Evolutionary conservation across 1,284 basidiomycete species (phyloP).

Genomic region (Microbotryum scabiosae): DNA sequence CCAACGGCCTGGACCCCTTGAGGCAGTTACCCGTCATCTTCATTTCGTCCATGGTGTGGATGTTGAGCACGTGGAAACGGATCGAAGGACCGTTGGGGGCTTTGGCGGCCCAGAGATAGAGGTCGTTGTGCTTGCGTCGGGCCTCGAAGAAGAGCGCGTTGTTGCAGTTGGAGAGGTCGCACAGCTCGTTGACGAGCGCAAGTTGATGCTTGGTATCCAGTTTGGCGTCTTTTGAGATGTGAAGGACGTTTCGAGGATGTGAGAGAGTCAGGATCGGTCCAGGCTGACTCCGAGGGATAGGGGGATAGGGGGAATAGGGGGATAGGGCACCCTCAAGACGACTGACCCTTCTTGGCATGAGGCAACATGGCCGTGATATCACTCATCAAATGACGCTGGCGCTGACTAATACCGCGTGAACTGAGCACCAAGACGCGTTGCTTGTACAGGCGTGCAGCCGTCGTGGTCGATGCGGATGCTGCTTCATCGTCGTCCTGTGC

Average conservation of each 20-base stretch:
- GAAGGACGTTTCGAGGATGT: neutral
- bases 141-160: slow-evolving; percentile 97
- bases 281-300: too few species aligned
- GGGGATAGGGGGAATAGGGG: too few species aligned
- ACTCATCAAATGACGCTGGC: slow-evolving; percentile 95
- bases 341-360: slow-evolving; percentile 89
- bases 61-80: slow-evolving; percentile 96
- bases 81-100: slow-evolving; percentile 95
- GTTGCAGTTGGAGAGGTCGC: slow-evolving; percentile 96
- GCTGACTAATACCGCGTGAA: slow-evolving; percentile 87
- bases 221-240: slow-evolving; percentile 63
- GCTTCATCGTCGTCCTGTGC: slow-evolving; percentile 6
- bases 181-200: slow-evolving; percentile 87
- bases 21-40: slow-evolving; percentile 99
- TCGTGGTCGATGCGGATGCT: slow-evolving; percentile 1
- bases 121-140: slow-evolving; percentile 76
- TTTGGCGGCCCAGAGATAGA: slow-evolving; percentile 95
- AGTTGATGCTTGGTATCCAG: slow-evolving; percentile 95
- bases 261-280: neutral
- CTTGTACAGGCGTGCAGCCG: slow-evolving; percentile 37
- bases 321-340: neutral
- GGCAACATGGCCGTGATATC: slow-evolving; percentile 85
- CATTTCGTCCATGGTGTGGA: slow-evolving; percentile 99
- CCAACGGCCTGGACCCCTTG: slow-evolving; percentile 83
- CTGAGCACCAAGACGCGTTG: slow-evolving; percentile 77